Conservation (phyloP, 345 rosid genomes). For the Moricandia moricandioides region DNA sequence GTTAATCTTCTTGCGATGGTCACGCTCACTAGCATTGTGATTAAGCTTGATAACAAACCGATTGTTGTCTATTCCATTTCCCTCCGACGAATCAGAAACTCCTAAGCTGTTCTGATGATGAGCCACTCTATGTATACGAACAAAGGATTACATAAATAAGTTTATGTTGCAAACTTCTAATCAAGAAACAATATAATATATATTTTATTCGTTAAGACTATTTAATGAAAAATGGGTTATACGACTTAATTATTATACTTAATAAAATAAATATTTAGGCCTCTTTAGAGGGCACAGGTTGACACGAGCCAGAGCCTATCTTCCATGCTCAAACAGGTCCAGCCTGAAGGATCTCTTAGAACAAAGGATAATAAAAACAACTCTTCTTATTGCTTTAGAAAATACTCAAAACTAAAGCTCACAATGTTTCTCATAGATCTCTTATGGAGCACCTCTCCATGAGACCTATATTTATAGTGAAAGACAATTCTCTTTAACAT, state of each 20-base stretch:
- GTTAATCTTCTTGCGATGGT: constrained; percentile 61
- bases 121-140: constrained; percentile 10
- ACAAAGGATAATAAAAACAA: too few species aligned
- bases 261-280: background rate
- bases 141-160: background rate
- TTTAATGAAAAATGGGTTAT: background rate
- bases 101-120: constrained; percentile 3
- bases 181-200: background rate
- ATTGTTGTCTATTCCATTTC: constrained; percentile 15
- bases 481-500: too few species aligned
- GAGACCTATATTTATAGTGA: too few species aligned
- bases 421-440: too few species aligned
- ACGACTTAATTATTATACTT: background rate
- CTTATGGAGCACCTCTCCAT: too few species aligned
- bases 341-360: too few species aligned
- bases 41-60: constrained; percentile 38
- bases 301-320: too few species aligned
- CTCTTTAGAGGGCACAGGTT: background rate
- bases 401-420: too few species aligned
- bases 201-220: background rate
- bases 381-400: too few species aligned
- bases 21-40: constrained; percentile 74
- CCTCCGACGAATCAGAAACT: too few species aligned
- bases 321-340: too few species aligned
- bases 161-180: background rate